A percentile compares a stretch with the other conserved stretches of the same genome.
Evolutionary conservation across 2,329 filamentous ascomycete species (phyloP).

Genomic region (Trichoderma aggressivum): DNA sequence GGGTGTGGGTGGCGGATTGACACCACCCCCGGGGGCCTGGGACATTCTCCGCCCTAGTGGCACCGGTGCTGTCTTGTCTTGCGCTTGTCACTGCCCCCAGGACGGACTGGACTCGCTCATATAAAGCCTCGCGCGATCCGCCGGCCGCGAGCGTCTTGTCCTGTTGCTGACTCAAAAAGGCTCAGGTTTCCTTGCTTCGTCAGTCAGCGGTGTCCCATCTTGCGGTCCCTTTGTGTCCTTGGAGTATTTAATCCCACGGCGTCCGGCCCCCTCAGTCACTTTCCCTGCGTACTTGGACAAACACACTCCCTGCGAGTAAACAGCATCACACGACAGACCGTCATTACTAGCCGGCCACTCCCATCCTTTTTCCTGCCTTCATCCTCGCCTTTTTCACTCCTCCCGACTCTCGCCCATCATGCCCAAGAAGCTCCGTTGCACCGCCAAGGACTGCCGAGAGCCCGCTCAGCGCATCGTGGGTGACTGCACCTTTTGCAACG

Average conservation of each 20-base stretch:
- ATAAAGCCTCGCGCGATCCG: slow-evolving; percentile 15
- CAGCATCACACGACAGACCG: slow-evolving; percentile 6
- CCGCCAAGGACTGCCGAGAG: slow-evolving; percentile 83
- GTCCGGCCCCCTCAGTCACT: not conserved
- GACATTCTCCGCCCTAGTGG: not conserved
- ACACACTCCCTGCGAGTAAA: not conserved
- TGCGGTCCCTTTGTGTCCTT: not conserved
- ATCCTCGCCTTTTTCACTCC: not conserved
- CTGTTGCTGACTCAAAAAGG: slow-evolving; percentile 2
- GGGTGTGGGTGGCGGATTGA: not conserved
- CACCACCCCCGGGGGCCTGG: not conserved
- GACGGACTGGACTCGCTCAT: not conserved
- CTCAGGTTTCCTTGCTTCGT: not conserved
- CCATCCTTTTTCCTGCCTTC: not conserved
- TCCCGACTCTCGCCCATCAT: slow-evolving; percentile 37
- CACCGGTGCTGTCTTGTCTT: not conserved
- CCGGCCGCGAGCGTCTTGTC: not conserved
- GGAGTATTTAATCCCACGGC: slow-evolving; percentile 3
- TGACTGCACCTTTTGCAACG: slow-evolving; percentile 91
- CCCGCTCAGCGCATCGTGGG: slow-evolving; percentile 89
- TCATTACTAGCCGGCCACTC: not conserved
- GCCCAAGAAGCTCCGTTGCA: slow-evolving; percentile 80
- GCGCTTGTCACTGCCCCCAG: not conserved
- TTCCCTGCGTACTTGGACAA: not conserved
- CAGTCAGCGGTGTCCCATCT: not conserved